Base-by-base conservation (phyloP, 2,329 filamentous ascomycete genomes). In the Colletotrichum shisoi region DNA sequence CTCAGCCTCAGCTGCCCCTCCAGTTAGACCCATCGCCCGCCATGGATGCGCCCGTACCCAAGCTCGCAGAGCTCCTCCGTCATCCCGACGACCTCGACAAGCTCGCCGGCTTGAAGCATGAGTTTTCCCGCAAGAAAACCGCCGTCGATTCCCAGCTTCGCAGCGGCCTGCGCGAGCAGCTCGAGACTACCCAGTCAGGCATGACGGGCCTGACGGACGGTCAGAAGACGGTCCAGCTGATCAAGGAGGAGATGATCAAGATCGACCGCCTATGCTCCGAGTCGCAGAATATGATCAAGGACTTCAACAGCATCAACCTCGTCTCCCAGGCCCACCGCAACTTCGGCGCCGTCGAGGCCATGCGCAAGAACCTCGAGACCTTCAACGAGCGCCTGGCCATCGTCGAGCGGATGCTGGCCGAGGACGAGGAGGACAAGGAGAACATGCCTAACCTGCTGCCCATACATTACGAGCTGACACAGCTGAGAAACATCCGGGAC, bases 211-310 rank as follows among this genome's bases (percentile, higher is more conserved):
- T 99, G 71, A 88, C 87, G 51, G 93, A 97, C 76, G 94, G 94
- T 63, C 94, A 98, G 79, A 91, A 94, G 78, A 92, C 92, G 69
- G 92, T 99, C 42, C 91, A 92, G 76, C 87, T 91, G 73, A 97
- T 97, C 80, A 97, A 96, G 79, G 94, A 98, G 72, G 95, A 99
- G 82, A 95, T 99, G 88, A 93, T 96, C 84, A 96, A 94, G 80
- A 98, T 99, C 74, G 95, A 99, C 82, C 93, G 92, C 80, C 87
- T 99, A 71, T 99, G 95, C 81, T 93, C 94, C 70, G 96, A 99
- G 80, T 94, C 94, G 62, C 94, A 98, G 82, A 93, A 92, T 76
- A 97, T 97, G 88, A 97, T 99, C 74, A 89, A 91, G 75, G 95
- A 99, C 82, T 98, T 99, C 79, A 90, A 91, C 42, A 92, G 93